These are phyloP conservation scores for Phalaenopsis aphrodite DNA, from an alignment of 106 monocot genomes.

Conservation along the genomic window DNA sequence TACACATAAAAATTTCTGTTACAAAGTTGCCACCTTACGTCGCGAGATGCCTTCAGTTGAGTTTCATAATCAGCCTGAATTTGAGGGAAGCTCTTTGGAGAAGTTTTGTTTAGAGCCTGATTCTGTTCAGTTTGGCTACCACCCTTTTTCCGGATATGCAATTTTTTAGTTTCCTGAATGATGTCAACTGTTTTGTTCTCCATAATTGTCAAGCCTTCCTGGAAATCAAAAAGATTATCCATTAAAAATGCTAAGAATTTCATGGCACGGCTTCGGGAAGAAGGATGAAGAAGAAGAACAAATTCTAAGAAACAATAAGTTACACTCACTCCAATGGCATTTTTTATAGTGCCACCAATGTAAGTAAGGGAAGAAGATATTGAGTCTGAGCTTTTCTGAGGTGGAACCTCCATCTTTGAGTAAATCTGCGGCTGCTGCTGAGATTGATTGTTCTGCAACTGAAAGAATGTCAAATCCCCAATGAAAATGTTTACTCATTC, in stretches of 20 bases:
- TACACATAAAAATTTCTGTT: conserved; percentile 46
- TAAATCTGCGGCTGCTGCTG: conserved; percentile 19
- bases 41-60: conserved; percentile 80
- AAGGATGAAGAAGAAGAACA: background rate
- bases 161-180: conserved; percentile 57
- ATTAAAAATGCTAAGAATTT: background rate
- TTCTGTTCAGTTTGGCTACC: conserved; percentile 12
- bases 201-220: conserved; percentile 76
- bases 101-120: conserved; percentile 29
- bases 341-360: conserved; percentile 69
- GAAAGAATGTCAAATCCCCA: background rate
- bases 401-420: conserved; percentile 38
- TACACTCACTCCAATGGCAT: conserved; percentile 67
- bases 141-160: conserved; percentile 72
- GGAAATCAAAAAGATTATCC: background rate
- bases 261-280: conserved; percentile 54
- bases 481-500: background rate
- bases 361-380: conserved; percentile 67
- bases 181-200: conserved; percentile 65
- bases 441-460: conserved; percentile 28
- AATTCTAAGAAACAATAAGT: conserved; percentile 5
- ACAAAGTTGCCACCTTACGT: conserved; percentile 74
- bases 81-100: conserved; percentile 8
- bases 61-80: conserved; percentile 41
- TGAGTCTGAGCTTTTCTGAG: conserved; percentile 61